Base-by-base conservation (phyloP, 805 yeast genomes). In the Pichia cephalocereana region DNA sequence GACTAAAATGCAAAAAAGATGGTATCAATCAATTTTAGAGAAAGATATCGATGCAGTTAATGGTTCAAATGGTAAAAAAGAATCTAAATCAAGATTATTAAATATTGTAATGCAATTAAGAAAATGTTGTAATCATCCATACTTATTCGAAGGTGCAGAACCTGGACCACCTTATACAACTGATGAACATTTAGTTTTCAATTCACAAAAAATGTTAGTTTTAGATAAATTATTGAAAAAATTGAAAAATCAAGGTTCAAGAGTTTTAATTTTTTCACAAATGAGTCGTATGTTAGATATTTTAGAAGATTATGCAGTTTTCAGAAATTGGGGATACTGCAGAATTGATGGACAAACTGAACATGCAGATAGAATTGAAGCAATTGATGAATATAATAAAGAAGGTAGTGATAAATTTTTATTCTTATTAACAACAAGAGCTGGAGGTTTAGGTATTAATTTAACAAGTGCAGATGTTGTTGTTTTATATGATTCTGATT, bases 161-260 rank as follows among this genome's bases (percentile, higher is more conserved):
- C 93, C 93, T 0, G 95, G 95, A 12, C 95, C 95, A 18, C 95
- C 95, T 23, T 85, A 71, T 57, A 85, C 93, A 9, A 85, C 91
- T 0, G 95, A 85, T 63, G 93, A 85, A 61, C 95, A 85, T 67
- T 70, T 85, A 61, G 81, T 85, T 34, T 82, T 64, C 63, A 85
- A 85, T 61, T 74, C 89, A 5, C 82, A 80, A 47, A 85, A 85
- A 60, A 73, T 85, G 74, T 72, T 81, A 43, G 82, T 85, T 26
- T 68, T 85, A 58, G 95, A 85, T 61, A 77, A 78, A 58, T 59
- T 85, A 51, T 67, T 85, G 60, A 77, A 74, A 56, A 80, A 79
- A 53, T 70, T 79, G 54, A 76, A 75, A 50, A 72, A 70, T 41
- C 86, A 83, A 61, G 93, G 93, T 7, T 81, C 88, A 4, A 72